A percentile compares a stretch with the other conserved stretches of the same genome.
Evolutionary conservation across 164 flowering plant genomes (phyloP).

Genomic region (Vitis amurensis): DNA sequence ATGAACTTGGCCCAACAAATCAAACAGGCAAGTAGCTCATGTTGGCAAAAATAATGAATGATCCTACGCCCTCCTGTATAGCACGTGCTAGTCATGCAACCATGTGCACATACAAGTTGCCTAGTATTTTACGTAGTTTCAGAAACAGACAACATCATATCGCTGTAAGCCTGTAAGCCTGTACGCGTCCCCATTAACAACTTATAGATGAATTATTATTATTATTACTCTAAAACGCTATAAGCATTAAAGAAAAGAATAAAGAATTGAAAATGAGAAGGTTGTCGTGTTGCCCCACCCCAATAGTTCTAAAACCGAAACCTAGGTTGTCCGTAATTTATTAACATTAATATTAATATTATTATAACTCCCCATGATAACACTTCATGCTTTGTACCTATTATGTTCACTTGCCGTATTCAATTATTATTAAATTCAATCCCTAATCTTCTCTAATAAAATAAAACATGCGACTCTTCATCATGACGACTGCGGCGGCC

Average conservation of each 20-base stretch:
- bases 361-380: not conserved
- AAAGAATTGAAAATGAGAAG: not conserved
- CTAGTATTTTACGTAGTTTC: not conserved
- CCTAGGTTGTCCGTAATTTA: not conserved
- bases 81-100: not conserved
- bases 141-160: conserved; percentile 2
- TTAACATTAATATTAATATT: not conserved
- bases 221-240: not conserved
- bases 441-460: not conserved
- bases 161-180: not conserved
- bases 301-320: not conserved
- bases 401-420: conserved; percentile 3
- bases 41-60: no score
- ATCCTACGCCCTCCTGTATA: no score
- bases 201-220: not conserved
- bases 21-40: no score
- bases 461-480: not conserved
- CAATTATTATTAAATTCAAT: no score
- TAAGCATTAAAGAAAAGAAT: not conserved
- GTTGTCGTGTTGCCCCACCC: not conserved
- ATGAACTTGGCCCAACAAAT: no score
- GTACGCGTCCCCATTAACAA: not conserved
- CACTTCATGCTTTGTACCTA: conserved; percentile 8
- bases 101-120: conserved; percentile 8
- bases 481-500: not conserved